Conservation (phyloP, 1,139 yeast species). For the Yamadazyma pseudoaaseri region DNA sequence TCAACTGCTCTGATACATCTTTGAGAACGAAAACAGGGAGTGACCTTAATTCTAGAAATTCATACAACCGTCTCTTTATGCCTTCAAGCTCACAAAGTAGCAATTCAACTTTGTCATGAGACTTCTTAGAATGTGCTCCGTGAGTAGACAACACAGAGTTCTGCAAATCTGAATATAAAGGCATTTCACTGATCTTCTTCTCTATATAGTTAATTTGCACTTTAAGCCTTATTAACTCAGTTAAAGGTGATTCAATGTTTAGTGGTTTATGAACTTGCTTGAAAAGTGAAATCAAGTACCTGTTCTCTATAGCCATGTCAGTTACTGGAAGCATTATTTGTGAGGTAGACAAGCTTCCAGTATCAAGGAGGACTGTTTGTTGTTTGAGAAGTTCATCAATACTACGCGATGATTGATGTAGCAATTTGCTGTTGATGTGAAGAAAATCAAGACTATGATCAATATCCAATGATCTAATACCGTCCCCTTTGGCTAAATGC, state of each 20-base stretch:
- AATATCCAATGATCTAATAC: slow-evolving; percentile 5
- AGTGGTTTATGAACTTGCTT: background rate
- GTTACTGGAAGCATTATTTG: background rate
- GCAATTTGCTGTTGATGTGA: slow-evolving; percentile 6
- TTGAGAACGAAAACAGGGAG: background rate
- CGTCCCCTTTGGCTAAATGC: slow-evolving; percentile 7
- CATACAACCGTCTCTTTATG: background rate
- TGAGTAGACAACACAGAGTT: background rate
- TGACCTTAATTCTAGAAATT: background rate
- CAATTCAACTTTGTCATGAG: no score
- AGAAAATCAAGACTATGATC: slow-evolving; percentile 4
- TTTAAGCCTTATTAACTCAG: background rate
- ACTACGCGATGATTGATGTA: background rate
- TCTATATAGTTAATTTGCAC: background rate
- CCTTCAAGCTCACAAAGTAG: background rate
- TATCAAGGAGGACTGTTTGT: background rate
- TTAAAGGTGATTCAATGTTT: background rate
- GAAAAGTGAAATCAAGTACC: background rate
- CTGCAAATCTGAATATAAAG: background rate
- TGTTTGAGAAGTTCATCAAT: background rate
- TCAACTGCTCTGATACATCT: no score
- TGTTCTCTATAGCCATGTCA: background rate
- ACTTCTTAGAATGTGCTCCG: no score
- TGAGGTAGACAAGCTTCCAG: background rate
- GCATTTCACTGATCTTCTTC: background rate